Evolutionary conservation across 164 flowering plant genomes (phyloP).

Genomic region (Piper longum): DNA sequence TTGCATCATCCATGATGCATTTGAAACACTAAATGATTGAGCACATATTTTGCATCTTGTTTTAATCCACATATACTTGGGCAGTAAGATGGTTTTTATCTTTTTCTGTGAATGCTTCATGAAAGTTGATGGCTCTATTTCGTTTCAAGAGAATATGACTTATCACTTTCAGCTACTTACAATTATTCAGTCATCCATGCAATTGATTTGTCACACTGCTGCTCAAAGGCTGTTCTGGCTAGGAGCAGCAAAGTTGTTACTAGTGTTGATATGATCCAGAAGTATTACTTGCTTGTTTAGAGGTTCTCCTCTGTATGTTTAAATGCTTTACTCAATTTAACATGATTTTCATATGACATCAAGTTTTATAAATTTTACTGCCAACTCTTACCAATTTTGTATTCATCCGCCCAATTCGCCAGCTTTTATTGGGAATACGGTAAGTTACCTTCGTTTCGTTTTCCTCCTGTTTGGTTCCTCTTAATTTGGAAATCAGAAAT

Average conservation of each 20-base stretch:
- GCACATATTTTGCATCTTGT: no score
- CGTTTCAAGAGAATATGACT: neutral
- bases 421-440: slow-evolving; percentile 92
- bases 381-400: slow-evolving; percentile 75
- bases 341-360: neutral
- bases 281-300: slow-evolving; percentile 59
- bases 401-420: slow-evolving; percentile 85
- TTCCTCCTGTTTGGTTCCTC: neutral
- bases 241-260: slow-evolving; percentile 62
- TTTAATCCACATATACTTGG: no score
- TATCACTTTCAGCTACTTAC: neutral
- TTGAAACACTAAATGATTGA: no score
- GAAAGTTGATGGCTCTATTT: no score
- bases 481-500: neutral
- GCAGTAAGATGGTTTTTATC: no score
- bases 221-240: slow-evolving; percentile 77
- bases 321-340: neutral
- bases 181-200: neutral
- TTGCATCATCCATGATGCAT: neutral
- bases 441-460: slow-evolving; percentile 15
- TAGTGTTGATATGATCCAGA: slow-evolving; percentile 51
- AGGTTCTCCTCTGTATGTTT: slow-evolving; percentile 30
- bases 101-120: no score
- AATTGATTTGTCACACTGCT: neutral
- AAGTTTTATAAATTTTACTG: slow-evolving; percentile 23